Conservation (phyloP, 2,329 filamentous ascomycete species). For the Phaeosphaeria sp. region DNA sequence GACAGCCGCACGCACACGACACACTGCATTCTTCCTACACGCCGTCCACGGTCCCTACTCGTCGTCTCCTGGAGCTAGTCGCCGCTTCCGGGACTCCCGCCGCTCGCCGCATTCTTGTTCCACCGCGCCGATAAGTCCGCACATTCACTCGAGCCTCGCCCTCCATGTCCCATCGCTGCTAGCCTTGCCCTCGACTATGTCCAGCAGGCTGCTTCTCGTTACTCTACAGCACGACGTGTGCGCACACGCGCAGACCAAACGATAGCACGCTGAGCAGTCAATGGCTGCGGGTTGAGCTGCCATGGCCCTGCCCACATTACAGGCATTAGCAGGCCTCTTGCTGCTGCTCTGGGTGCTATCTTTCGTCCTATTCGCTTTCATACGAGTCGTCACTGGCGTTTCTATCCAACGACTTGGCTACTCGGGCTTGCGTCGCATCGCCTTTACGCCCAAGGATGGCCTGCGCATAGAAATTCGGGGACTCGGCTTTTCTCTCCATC, state of each 20-base stretch:
- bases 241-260: slow-evolving; percentile 22
- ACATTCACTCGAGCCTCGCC: slow-evolving; percentile 11
- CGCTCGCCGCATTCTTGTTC: slow-evolving; percentile 18
- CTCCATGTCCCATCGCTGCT: slow-evolving; percentile 23
- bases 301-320: slow-evolving; percentile 56
- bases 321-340: slow-evolving; percentile 85
- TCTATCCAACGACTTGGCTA: slow-evolving; percentile 97
- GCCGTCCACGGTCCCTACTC: not conserved
- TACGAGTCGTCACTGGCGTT: slow-evolving; percentile 90
- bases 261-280: slow-evolving; percentile 24
- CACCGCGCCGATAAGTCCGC: slow-evolving; percentile 13
- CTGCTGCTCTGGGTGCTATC: slow-evolving; percentile 88
- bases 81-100: slow-evolving; percentile 17
- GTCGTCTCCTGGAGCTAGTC: slow-evolving; percentile 1
- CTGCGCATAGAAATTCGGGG: slow-evolving; percentile 88
- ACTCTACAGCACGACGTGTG: slow-evolving; percentile 37
- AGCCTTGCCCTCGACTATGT: slow-evolving; percentile 41
- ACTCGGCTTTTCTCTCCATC: slow-evolving; percentile 85
- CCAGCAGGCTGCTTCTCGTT: slow-evolving; percentile 24
- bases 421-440: slow-evolving; percentile 86
- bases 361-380: slow-evolving; percentile 90
- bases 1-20: slow-evolving; percentile 3
- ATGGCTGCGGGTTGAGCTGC: slow-evolving; percentile 34
- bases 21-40: not conserved
- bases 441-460: slow-evolving; percentile 88